Evolutionary conservation across 805 yeast species (phyloP).

Genomic region (Lachancea sp.): DNA sequence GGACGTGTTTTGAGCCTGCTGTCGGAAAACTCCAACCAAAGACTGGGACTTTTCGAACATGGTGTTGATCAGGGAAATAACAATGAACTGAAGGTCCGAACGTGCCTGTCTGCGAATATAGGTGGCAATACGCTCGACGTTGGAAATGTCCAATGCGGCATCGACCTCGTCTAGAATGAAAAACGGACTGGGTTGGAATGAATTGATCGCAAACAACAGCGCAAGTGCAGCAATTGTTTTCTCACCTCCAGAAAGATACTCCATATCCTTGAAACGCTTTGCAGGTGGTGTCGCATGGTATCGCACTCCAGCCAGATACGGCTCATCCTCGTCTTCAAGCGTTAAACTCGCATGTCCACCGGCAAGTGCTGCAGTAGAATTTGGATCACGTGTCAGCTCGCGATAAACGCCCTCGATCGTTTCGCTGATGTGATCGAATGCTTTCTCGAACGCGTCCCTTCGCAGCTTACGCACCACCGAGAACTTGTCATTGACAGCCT

Average conservation of each 20-base stretch:
- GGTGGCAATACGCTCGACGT: constrained; percentile 80
- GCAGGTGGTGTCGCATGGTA: constrained; percentile 96
- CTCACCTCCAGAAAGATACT: constrained; percentile 90
- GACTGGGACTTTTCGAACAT: constrained; percentile 86
- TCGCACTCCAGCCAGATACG: constrained; percentile 73
- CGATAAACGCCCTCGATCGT: constrained; percentile 73
- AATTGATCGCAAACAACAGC: constrained; percentile 81
- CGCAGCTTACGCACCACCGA: constrained; percentile 54
- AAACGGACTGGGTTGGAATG: constrained; percentile 89
- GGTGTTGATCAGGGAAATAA: constrained; percentile 81
- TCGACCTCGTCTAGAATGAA: constrained; percentile 97
- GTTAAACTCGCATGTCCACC: constrained; percentile 94
- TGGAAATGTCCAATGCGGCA: constrained; percentile 89
- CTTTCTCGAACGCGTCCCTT: constrained; percentile 55
- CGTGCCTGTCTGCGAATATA: constrained; percentile 73
- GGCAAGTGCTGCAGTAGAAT: constrained; percentile 55
- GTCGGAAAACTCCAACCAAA: constrained; percentile 86
- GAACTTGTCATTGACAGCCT: constrained; percentile 48
- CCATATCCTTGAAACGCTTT: constrained; percentile 90
- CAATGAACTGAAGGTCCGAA: constrained; percentile 81
- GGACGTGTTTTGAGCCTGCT: constrained; percentile 66
- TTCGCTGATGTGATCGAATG: constrained; percentile 69
- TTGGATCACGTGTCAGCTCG: constrained; percentile 61
- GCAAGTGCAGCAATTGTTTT: constrained; percentile 96
- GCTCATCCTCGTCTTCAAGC: constrained; percentile 84